Evolutionary conservation across 2,329 filamentous ascomycete species (phyloP).

Genomic region (Fusarium cyanostomum): DNA sequence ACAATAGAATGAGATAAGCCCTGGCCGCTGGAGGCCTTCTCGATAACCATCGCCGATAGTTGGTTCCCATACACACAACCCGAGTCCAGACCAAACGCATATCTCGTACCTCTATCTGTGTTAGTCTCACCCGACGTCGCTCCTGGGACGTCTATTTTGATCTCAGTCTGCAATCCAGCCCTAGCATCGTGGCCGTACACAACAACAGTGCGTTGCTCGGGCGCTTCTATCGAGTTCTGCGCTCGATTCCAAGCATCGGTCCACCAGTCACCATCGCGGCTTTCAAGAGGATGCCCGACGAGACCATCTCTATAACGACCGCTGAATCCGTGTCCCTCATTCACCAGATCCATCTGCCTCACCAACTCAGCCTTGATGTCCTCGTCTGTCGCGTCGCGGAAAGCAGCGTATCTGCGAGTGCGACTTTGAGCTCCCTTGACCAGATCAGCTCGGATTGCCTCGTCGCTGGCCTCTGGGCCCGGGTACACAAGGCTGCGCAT

Average conservation of each 20-base stretch:
- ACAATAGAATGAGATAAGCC: slow-evolving; percentile 21
- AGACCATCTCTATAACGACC: not conserved
- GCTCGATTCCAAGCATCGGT: slow-evolving; percentile 32
- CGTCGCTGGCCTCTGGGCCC: not conserved
- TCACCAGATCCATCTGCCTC: not conserved
- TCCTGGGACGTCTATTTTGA: not conserved
- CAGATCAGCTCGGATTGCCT: slow-evolving; percentile 10
- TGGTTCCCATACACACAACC: slow-evolving; percentile 73
- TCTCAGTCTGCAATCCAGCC: slow-evolving; percentile 63
- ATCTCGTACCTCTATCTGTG: slow-evolving; percentile 51
- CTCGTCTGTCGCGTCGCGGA: not conserved
- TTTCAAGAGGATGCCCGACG: slow-evolving; percentile 18
- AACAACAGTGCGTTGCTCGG: slow-evolving; percentile 63
- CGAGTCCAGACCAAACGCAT: slow-evolving; percentile 83
- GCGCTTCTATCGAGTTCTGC: slow-evolving; percentile 19
- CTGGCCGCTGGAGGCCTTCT: not conserved
- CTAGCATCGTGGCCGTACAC: slow-evolving; percentile 87
- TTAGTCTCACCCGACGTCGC: not conserved
- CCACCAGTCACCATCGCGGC: slow-evolving; percentile 27
- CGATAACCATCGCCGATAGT: slow-evolving; percentile 29
- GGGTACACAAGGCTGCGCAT: slow-evolving; percentile 78
- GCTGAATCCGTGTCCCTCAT: slow-evolving; percentile 1
- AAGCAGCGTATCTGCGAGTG: slow-evolving; percentile 11
- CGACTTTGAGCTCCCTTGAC: slow-evolving; percentile 29
- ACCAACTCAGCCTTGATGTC: not conserved